Evolutionary conservation across 2,329 filamentous ascomycete genomes (phyloP), one percentile per base, ranked within the genome.

Genomic region (Penicillium sp.): DNA sequence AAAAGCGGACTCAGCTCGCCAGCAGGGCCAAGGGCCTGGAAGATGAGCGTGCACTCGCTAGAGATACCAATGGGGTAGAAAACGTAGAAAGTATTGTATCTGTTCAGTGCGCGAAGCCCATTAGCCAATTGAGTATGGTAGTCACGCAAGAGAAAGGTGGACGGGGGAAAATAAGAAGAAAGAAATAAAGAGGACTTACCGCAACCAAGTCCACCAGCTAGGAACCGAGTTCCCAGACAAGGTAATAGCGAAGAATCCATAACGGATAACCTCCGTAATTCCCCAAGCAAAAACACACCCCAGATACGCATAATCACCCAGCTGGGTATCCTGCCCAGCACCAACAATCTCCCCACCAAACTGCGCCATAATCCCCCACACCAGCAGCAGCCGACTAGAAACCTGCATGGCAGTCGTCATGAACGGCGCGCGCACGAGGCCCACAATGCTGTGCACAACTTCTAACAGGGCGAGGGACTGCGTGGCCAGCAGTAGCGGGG

Each of bases 51-150:
- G 68, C 89, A 90, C 81, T 99, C 94, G 76, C 89, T 94, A 39
- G 83, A 81, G 69, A 97, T 97, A 40, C 94, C 94, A 57, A 97
- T 73, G 1, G 94, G 94, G 76, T 99, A 99, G 22, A 99, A 83
- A 37, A 97, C 78, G 67, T 90, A 91, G 77, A 99, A 99, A 8
- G 90, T 92, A 74, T 95, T 96, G 76, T 97, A 86, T 55, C 78
- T 79, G 26, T 31, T 35, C 18, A 26, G 55, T 22, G 20, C 22
- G 4, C 22, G 4, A 44, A 34, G 5, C 35, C 35, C 9, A 24
- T 24, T 20, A 47, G 29, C 24, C 6, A 24, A 43, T n/a, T 13
- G 6, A 46, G 49, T n/a, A 34, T 6, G 6, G 4, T 22, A 42
- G 7, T 14, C 37, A 34, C 18, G 48, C 51, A 37, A 42, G 32